phyloP scores from a whole-genome alignment of 2,329 filamentous ascomycete genomes.

The Fonsecaea nubica region DNA sequence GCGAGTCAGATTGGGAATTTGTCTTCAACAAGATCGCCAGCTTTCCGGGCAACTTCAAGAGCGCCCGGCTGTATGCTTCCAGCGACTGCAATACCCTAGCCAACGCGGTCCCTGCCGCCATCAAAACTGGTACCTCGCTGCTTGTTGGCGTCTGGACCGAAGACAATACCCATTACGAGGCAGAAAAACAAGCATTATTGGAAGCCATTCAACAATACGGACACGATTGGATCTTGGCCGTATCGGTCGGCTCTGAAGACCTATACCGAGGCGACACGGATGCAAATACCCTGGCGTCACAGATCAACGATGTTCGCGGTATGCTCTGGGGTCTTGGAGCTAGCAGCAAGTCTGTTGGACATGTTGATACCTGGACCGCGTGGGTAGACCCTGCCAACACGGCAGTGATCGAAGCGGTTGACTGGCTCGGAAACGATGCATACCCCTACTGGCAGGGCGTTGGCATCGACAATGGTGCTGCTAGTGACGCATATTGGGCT shows the following conservation, averaged over 20 bases:
- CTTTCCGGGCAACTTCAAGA: conserved; percentile 42
- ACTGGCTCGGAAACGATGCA: conserved; percentile 70
- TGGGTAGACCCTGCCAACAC: conserved; percentile 67
- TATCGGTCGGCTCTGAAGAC: conserved; percentile 72
- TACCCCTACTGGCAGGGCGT: conserved; percentile 71
- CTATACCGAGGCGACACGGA: conserved; percentile 64
- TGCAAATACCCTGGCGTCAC: conserved; percentile 50
- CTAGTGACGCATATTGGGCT: conserved; percentile 61
- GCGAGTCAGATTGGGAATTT: conserved; percentile 41
- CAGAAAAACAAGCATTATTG: conserved; percentile 67
- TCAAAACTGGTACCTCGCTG: conserved; percentile 65
- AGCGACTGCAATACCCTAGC: conserved; percentile 57
- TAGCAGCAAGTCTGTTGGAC: conserved; percentile 62
- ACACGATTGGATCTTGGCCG: conserved; percentile 65
- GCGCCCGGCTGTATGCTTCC: conserved; percentile 42
- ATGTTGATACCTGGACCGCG: conserved; percentile 72
- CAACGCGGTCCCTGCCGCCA: conserved; percentile 63
- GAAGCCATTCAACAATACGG: conserved; percentile 63
- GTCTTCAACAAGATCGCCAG: conserved; percentile 41
- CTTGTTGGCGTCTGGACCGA: conserved; percentile 69
- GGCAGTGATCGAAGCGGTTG: conserved; percentile 65
- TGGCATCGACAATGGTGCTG: conserved; percentile 60
- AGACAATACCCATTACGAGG: conserved; percentile 58
- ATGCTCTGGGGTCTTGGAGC: conserved; percentile 56
- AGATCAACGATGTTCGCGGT: conserved; percentile 60